These are phyloP conservation scores for Coix lacrymajobi DNA, from an alignment of 176 grass and related monocot genomes.

Conservation along the genomic window DNA sequence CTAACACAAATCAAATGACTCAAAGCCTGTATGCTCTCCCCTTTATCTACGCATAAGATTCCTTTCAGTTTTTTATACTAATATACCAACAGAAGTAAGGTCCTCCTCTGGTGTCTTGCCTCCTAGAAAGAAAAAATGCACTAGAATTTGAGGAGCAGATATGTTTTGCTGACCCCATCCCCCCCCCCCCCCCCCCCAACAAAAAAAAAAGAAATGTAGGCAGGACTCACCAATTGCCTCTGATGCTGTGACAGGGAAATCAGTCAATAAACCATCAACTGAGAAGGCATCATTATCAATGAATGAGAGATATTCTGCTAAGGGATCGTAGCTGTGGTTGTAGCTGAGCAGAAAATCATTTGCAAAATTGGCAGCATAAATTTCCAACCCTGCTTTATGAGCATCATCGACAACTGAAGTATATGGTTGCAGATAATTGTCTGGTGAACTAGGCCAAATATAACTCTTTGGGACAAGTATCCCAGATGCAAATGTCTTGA, in stretches of 20 bases:
- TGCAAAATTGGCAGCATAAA: constrained; percentile 77
- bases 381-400: constrained; percentile 79
- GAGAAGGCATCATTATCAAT: constrained; percentile 85
- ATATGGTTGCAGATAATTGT: constrained; percentile 64
- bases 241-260: constrained; percentile 80
- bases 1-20: background rate
- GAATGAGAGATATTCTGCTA: constrained; percentile 70
- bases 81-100: background rate
- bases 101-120: background rate
- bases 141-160: background rate
- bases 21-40: background rate
- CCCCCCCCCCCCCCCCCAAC: no score
- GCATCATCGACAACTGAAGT: constrained; percentile 73
- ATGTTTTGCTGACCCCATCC: background rate
- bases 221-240: constrained; percentile 55
- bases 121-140: background rate
- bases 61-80: background rate
- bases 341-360: constrained; percentile 76
- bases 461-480: constrained; percentile 90
- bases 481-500: constrained; percentile 87
- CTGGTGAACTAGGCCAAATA: constrained; percentile 70
- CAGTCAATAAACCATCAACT: constrained; percentile 88
- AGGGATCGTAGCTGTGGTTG: constrained; percentile 82
- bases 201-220: background rate
- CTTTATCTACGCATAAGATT: background rate